Percentiles rank a stretch among this genome's conserved stretches.
Evolutionary conservation across 768 basidiomycete genomes (phyloP).

Genomic region (Daedaleopsis sinensis): DNA sequence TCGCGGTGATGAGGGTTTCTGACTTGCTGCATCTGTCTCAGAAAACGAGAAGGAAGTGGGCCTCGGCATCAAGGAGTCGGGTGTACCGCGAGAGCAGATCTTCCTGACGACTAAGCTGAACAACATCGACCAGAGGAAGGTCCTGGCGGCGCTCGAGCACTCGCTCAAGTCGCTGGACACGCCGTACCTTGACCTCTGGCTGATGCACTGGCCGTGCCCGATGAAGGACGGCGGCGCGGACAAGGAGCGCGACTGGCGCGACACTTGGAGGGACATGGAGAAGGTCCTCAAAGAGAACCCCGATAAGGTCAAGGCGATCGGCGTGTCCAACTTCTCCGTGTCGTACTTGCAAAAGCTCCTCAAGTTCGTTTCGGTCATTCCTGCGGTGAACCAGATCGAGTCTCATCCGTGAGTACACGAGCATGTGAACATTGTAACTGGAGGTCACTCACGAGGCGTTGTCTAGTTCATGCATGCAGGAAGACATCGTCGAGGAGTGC

Average conservation of each 20-base stretch:
- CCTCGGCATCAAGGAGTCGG: slow-evolving; percentile 73
- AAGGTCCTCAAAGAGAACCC: slow-evolving; percentile 63
- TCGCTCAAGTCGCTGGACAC: slow-evolving; percentile 73
- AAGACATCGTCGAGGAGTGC: slow-evolving; percentile 67
- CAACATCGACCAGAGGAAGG: slow-evolving; percentile 61
- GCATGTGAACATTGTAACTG: neutral
- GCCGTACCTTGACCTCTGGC: slow-evolving; percentile 81
- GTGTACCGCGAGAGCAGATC: slow-evolving; percentile 69
- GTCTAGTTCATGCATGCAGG: slow-evolving; percentile 60
- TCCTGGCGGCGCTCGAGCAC: slow-evolving; percentile 62
- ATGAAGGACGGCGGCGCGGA: slow-evolving; percentile 60
- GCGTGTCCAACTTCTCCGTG: slow-evolving; percentile 76
- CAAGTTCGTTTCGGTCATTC: slow-evolving; percentile 55
- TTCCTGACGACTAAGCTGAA: slow-evolving; percentile 82
- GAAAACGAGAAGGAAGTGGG: slow-evolving; percentile 84
- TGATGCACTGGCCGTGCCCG: slow-evolving; percentile 86
- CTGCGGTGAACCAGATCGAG: slow-evolving; percentile 83
- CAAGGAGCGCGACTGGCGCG: slow-evolving; percentile 60
- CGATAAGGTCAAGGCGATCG: slow-evolving; percentile 79
- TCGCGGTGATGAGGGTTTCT: neutral
- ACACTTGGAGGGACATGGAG: slow-evolving; percentile 84
- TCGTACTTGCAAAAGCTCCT: slow-evolving; percentile 65
- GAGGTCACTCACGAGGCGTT: neutral
- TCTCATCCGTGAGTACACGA: slow-evolving; percentile 60
- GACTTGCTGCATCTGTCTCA: neutral